A percentile compares a stretch with the other conserved stretches of the same genome.
Evolutionary conservation across 345 rosid genomes (phyloP).

Genomic region (Populus pruinosa): DNA sequence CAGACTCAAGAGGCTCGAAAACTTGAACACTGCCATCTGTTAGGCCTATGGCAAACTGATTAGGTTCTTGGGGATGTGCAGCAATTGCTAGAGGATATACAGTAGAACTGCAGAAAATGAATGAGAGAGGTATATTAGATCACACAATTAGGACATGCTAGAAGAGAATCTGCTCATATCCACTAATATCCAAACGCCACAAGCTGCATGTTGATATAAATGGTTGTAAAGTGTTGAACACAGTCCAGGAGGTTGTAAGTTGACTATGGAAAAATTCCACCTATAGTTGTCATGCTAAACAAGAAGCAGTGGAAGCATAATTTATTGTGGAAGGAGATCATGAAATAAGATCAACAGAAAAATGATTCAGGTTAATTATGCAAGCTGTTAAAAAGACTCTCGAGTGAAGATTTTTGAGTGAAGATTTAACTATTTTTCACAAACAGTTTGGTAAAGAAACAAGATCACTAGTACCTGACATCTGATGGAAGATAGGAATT

Average conservation of each 20-base stretch:
- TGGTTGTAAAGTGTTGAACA: no score
- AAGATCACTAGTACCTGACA: not conserved
- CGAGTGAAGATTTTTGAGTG: not conserved
- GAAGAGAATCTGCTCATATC: not conserved
- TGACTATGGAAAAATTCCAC: not conserved
- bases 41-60: constrained; percentile 63
- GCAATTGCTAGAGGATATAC: constrained; percentile 53
- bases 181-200: no score
- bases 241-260: not conserved
- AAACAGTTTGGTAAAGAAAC: not conserved
- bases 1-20: constrained; percentile 57
- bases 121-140: not conserved
- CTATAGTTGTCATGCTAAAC: not conserved
- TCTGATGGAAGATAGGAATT: constrained; percentile 14
- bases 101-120: constrained; percentile 11
- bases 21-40: constrained; percentile 62
- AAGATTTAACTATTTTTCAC: not conserved
- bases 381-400: not conserved
- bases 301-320: not conserved
- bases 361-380: not conserved
- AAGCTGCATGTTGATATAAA: not conserved
- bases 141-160: not conserved
- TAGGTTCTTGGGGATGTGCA: constrained; percentile 69
- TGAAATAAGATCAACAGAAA: not conserved
- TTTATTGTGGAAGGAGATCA: not conserved